Conservation (phyloP, 108 stramenopile genomes). For the Nitzschia putrida region DNA sequence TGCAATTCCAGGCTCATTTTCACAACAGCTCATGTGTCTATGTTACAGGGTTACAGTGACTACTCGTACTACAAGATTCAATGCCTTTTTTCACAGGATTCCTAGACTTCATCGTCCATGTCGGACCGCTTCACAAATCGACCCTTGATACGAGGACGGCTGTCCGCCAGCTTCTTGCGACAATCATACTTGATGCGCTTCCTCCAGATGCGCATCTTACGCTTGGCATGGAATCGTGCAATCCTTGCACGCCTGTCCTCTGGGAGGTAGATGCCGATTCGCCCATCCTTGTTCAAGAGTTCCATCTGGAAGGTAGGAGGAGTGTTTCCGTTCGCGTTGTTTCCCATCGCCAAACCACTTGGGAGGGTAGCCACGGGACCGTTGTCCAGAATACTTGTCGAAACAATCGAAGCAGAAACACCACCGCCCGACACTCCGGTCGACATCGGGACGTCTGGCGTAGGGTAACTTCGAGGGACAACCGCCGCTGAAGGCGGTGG, state of each 20-base stretch:
- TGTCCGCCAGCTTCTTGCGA: slow-evolving; percentile 97
- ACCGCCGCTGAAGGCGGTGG: slow-evolving; percentile 2
- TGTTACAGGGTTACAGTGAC: no score
- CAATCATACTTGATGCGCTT: slow-evolving; percentile 99
- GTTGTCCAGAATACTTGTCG: not conserved
- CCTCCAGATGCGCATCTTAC: slow-evolving; percentile 94
- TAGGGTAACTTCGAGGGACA: not conserved
- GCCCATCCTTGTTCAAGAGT: slow-evolving; percentile 82
- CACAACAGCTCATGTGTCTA: no score
- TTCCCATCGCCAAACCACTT: slow-evolving; percentile 26
- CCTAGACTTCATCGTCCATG: slow-evolving; percentile 33
- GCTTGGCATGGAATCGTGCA: slow-evolving; percentile 94
- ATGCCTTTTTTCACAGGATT: not conserved
- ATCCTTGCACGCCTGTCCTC: slow-evolving; percentile 91
- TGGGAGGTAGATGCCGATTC: slow-evolving; percentile 94
- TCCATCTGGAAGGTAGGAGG: slow-evolving; percentile 77
- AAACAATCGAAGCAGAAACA: not conserved
- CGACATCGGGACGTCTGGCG: not conserved
- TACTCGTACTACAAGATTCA: no score
- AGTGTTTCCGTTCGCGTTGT: slow-evolving; percentile 18
- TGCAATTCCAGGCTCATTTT: no score
- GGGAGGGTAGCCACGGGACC: slow-evolving; percentile 62
- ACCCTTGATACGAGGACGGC: slow-evolving; percentile 97
- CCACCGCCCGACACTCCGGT: not conserved
- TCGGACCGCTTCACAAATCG: slow-evolving; percentile 90